Conservation (phyloP, 2,329 filamentous ascomycete genomes). For the Talaromyces sp. region DNA sequence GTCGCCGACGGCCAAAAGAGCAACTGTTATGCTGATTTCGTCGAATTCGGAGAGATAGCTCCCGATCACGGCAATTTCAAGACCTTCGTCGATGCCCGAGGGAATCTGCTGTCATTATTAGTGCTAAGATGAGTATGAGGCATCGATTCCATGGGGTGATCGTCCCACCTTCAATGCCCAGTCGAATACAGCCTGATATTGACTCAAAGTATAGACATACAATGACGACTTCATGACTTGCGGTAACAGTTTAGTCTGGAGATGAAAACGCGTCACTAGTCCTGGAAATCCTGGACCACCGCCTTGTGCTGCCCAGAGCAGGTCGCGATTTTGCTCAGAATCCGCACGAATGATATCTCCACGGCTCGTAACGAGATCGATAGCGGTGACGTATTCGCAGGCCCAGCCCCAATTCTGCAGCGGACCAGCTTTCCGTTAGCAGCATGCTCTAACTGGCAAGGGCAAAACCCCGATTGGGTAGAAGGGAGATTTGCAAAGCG, state of each 20-base stretch:
- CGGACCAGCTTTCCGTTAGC: not conserved
- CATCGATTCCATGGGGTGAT: not conserved
- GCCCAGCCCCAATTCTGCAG: slow-evolving; percentile 42
- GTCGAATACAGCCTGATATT: slow-evolving; percentile 44
- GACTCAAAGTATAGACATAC: slow-evolving; percentile 44
- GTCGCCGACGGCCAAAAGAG: slow-evolving; percentile 20
- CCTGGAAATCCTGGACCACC: slow-evolving; percentile 47
- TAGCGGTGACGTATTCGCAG: slow-evolving; percentile 42
- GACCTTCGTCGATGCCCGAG: slow-evolving; percentile 14
- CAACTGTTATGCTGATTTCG: slow-evolving; percentile 25
- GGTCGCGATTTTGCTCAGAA: slow-evolving; percentile 38
- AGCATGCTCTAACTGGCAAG: not conserved
- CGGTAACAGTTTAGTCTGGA: slow-evolving; percentile 24
- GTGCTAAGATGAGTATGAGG: not conserved
- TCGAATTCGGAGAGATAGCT: slow-evolving; percentile 13
- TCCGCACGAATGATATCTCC: slow-evolving; percentile 25
- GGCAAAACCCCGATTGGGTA: not conserved
- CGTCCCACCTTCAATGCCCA: slow-evolving; percentile 37
- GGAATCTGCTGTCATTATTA: slow-evolving; percentile 29
- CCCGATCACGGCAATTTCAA: slow-evolving; percentile 19
- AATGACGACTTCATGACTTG: slow-evolving; percentile 26
- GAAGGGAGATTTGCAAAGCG: not conserved
- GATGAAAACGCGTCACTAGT: slow-evolving; percentile 50
- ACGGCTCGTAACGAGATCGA: slow-evolving; percentile 48
- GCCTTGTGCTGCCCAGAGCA: slow-evolving; percentile 49